Evolutionary conservation across 495 filamentous ascomycete genomes (phyloP).

Genomic region (Penicillium soppii): DNA sequence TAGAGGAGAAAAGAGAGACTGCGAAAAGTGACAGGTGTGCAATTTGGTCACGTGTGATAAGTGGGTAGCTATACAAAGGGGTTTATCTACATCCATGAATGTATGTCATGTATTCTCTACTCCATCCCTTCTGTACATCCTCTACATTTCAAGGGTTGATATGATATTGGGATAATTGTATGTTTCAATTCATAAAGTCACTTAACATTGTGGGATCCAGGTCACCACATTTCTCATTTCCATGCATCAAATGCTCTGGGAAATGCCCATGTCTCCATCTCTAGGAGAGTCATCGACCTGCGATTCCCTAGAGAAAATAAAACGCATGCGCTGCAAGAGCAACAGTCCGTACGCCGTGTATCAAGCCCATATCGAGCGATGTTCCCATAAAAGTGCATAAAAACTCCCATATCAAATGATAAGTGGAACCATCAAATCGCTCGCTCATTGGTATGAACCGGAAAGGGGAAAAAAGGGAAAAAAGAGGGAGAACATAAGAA

Average conservation of each 20-base stretch:
- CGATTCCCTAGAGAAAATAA: constrained; percentile 1
- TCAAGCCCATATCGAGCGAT: constrained; percentile 1
- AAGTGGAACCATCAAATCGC: constrained; percentile 9
- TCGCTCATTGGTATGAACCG: constrained; percentile 10
- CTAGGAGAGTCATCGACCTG: constrained; percentile 7
- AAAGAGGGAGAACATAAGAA: constrained; percentile 2
- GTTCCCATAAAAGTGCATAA: constrained; percentile 4
- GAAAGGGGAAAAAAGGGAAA: neutral
- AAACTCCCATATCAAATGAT: constrained; percentile 4
- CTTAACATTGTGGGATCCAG: neutral
- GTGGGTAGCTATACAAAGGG: neutral
- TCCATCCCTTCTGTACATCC: no score
- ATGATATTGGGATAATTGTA: neutral
- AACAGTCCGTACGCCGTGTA: constrained; percentile 7
- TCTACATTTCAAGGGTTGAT: no score
- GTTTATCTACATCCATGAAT: no score
- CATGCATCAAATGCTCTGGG: constrained; percentile 4
- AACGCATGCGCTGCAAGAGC: constrained; percentile 1
- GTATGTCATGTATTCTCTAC: no score
- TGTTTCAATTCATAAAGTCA: constrained; percentile 2
- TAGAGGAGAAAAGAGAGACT: constrained; percentile 20
- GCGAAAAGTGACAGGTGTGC: constrained; percentile 22
- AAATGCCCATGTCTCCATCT: neutral
- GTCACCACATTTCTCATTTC: constrained; percentile 5
- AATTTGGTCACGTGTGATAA: constrained; percentile 24